Evolutionary conservation across 1,284 basidiomycete genomes (phyloP), one percentile per base, ranked within the genome.

Genomic region (Neolentinus lepideus): DNA sequence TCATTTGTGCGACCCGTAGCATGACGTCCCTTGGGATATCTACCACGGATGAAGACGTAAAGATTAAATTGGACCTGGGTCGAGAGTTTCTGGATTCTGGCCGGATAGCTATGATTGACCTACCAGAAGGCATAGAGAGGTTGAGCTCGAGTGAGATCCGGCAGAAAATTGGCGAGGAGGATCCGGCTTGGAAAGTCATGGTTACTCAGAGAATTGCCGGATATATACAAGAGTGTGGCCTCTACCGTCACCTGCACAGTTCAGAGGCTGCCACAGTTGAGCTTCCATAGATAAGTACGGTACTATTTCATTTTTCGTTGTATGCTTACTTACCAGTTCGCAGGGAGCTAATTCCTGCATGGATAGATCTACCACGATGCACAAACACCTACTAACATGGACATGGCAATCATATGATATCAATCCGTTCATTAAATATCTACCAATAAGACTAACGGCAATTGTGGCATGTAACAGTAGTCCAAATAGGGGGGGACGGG

Each of bases 91-190:
- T 85, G 6, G 66, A 75, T 25, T 63, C 71, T 1, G 76, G 74
- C 0, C 75, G 78, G 25, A 75, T 93, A 21, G 63, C 69, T 24
- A 69, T 92, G 46, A 73, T 87, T 19, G 80, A 89, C 53, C 81
- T 89, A 53, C 80, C 78, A 0, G 70, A 76, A 16, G 71, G 75
- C 36, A 78, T 83, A 60, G 75, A 75, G 63, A 77, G 71, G 1
- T 80, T 85, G 60, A 93, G 91, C 65, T 93, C 90, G 10, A 93
- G 83, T 25, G 73, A 78, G 45, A 81, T 93, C 8, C 77, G 92
- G n/a, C 66, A 70, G 10, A 74, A 76, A 31, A 70, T 88, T 11
- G 63, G 63, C 24, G 58, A 54, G 2, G 67, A 66, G 2, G 69
- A 75, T 56, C 63, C 63, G 11, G 58, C 63, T 1, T 77, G 75